Evolutionary conservation across 2,329 filamentous ascomycete genomes (phyloP), one percentile per base, ranked within the genome.

Genomic region (Botrytis cinerea): DNA sequence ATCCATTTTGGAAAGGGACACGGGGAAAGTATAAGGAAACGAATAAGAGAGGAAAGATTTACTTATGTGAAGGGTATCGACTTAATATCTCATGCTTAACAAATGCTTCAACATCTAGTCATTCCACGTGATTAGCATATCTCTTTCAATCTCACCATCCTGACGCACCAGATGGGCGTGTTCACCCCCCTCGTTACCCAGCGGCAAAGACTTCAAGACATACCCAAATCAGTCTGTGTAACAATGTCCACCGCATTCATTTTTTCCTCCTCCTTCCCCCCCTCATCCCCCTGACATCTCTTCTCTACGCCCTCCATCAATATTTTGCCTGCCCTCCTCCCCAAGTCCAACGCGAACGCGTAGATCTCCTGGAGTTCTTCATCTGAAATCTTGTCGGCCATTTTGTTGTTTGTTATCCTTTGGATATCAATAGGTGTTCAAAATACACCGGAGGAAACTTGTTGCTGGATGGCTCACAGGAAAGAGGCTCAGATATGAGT

Each of bases 211-310:
- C 16, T n/a, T 14, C 10, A 18, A 71, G 69, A 78, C 82, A 76
- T 82, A 92, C 91, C 90, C 82, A 92, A 87, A 80, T 94, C 92
- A 0, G 91, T 92, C 82, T 93, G 88, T 16, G 92, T 94, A 32
- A 94, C 92, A 75, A 94, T 88, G 80, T 94, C 92, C 18, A 94
- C 92, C 1, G 91, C 87, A 79, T 88, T 93, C 76, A 92, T 90
- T 81, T 95, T 95, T 82, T 94, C 91, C 60, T 81, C 79, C 73
- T 80, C 77, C 61, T 81, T 79, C 70, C 79, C 78, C 73, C 46
- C 76, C 72, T 62, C 76, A 72, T 57, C 78, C 70, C 72, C 74
- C 51, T 81, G 73, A 68, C 74, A 75, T 25, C 90, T 86, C 75
- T 64, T 85, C 80, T 87, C 85, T n/a, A 90, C 88, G 20, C 88